Conservation (phyloP, 495 filamentous ascomycete species). For the Chaetomium cochliodes region DNA sequence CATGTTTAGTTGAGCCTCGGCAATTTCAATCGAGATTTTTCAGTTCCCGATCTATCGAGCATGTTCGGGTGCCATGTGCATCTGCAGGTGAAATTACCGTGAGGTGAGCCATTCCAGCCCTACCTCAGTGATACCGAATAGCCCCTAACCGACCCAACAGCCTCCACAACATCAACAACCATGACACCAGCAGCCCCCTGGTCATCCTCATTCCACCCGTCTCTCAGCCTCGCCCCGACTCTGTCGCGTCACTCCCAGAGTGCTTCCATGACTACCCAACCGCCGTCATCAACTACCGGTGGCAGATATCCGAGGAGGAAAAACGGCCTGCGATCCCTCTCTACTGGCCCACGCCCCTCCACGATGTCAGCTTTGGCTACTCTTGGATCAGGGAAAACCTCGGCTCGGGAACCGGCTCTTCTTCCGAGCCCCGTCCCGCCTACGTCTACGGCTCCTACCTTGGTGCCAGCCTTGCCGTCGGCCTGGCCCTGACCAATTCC, state of each 20-base stretch:
- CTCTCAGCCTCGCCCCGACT: constrained; percentile 12
- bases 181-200: constrained; percentile 31
- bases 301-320: constrained; percentile 22
- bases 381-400: constrained; percentile 45
- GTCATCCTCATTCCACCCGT: constrained; percentile 40
- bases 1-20: neutral
- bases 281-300: constrained; percentile 47
- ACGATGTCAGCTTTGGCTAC: constrained; percentile 50
- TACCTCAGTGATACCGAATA: neutral
- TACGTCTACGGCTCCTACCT: constrained; percentile 53
- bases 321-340: constrained; percentile 19
- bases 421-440: constrained; percentile 23
- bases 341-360: constrained; percentile 50
- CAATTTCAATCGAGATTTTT: constrained; percentile 8
- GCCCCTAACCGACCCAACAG: constrained; percentile 17
- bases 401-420: neutral
- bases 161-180: constrained; percentile 37
- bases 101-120: constrained; percentile 16
- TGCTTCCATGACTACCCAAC: constrained; percentile 36
- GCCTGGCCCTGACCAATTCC: constrained; percentile 51
- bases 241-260: constrained; percentile 32
- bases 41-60: constrained; percentile 17
- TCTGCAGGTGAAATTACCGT: constrained; percentile 32
- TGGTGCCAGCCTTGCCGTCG: constrained; percentile 49
- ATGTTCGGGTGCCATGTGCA: constrained; percentile 25